A percentile compares a stretch with the other conserved stretches of the same genome.
phyloP scores from a whole-genome alignment of 139 green algal genomes.

The Chlamydomonas sphaeroides region DNA sequence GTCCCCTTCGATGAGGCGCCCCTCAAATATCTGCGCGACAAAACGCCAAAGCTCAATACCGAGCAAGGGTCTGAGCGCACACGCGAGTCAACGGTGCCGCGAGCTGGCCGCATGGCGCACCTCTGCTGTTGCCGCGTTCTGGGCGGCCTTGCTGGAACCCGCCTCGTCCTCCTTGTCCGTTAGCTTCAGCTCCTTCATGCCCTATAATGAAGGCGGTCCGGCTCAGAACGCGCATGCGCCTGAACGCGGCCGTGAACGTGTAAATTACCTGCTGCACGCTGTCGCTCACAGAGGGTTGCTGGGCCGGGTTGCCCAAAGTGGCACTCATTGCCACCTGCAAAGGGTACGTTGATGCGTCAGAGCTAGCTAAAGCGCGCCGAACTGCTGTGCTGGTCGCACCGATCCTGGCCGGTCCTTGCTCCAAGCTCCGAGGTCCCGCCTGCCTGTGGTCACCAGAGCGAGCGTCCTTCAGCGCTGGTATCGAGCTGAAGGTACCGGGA shows the following conservation, averaged over 20 bases:
- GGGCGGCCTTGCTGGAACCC: constrained; percentile 52
- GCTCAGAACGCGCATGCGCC: neutral
- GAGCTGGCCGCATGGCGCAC: neutral
- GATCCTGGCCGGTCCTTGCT: too few species aligned
- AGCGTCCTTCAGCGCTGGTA: neutral
- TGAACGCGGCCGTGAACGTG: neutral
- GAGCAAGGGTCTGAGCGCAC: too few species aligned
- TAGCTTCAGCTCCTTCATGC: constrained; percentile 72
- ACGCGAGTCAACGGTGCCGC: too few species aligned
- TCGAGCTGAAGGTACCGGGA: neutral
- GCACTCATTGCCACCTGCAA: constrained; percentile 40
- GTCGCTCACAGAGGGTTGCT: constrained; percentile 33
- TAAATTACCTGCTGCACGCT: constrained; percentile 35
- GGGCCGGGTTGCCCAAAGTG: constrained; percentile 31
- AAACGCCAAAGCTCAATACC: neutral
- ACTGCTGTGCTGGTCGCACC: too few species aligned
- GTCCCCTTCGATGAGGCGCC: constrained; percentile 73
- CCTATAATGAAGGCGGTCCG: constrained; percentile 37
- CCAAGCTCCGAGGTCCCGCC: too few species aligned
- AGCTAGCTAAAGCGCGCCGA: too few species aligned
- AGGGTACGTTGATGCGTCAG: too few species aligned
- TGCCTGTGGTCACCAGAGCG: neutral
- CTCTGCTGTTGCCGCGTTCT: constrained; percentile 9
- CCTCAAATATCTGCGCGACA: constrained; percentile 78
- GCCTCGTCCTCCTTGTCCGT: constrained; percentile 58